These are phyloP conservation scores for Setomelanomma holmii DNA, from an alignment of 2,329 filamentous ascomycete genomes.

Conservation along the genomic window DNA sequence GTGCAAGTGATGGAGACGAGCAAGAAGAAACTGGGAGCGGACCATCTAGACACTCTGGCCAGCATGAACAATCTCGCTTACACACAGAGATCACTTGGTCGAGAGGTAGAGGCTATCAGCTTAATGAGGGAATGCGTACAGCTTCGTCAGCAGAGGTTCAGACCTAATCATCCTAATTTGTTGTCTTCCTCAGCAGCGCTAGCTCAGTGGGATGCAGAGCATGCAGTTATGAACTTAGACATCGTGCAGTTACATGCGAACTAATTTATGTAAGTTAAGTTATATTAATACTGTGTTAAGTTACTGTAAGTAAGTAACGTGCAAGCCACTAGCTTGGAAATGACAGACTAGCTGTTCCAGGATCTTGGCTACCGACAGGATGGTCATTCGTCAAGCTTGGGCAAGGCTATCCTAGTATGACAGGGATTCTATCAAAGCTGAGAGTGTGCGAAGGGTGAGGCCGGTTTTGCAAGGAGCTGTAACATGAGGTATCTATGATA, in stretches of 20 bases:
- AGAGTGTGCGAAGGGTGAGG: constrained; percentile 1
- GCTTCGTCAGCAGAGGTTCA: background rate
- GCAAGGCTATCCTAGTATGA: constrained; percentile 2
- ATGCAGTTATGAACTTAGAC: background rate
- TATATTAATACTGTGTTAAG: too few species aligned
- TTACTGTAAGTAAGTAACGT: too few species aligned
- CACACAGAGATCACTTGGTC: background rate
- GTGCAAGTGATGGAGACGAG: background rate
- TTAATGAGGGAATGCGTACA: background rate
- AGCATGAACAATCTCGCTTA: background rate
- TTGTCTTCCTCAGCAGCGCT: background rate
- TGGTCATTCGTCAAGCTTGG: background rate
- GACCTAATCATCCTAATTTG: background rate
- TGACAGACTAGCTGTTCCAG: background rate
- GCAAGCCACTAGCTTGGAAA: too few species aligned
- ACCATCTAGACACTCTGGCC: background rate
- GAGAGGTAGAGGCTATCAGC: background rate
- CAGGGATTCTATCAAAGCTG: background rate
- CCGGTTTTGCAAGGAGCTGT: too few species aligned
- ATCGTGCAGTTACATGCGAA: too few species aligned
- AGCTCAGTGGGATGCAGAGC: background rate
- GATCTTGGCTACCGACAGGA: background rate
- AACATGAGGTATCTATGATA: too few species aligned
- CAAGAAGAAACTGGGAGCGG: background rate
- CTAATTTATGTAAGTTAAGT: too few species aligned